Percentiles rank a stretch among this genome's conserved stretches.
phyloP scores from a whole-genome alignment of 2,329 filamentous ascomycete species.

The Ramularia collo-cygni region DNA sequence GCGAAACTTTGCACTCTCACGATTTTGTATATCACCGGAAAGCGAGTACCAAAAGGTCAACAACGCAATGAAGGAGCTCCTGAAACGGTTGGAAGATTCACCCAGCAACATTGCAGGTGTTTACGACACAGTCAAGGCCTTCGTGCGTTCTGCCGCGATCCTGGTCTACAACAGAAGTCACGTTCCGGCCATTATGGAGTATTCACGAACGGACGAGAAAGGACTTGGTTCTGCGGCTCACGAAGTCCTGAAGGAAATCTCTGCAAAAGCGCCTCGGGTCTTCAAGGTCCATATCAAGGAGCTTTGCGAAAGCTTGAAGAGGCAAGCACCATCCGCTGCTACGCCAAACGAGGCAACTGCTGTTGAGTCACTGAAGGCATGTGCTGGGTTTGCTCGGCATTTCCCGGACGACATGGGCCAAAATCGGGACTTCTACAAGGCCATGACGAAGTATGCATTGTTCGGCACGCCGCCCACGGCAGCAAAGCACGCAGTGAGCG shows the following conservation, averaged over 20 bases:
- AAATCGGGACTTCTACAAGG: constrained; percentile 72
- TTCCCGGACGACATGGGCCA: constrained; percentile 77
- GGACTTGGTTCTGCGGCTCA: constrained; percentile 73
- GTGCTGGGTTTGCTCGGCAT: constrained; percentile 80
- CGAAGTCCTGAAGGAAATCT: constrained; percentile 87
- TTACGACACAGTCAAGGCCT: constrained; percentile 70
- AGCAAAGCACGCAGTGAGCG: constrained; percentile 89
- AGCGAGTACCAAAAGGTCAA: constrained; percentile 89
- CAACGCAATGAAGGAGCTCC: constrained; percentile 83
- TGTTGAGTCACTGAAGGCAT: constrained; percentile 90
- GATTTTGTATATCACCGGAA: constrained; percentile 75
- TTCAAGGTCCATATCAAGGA: constrained; percentile 91
- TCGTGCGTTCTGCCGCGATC: constrained; percentile 76
- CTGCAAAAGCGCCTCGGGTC: constrained; percentile 77
- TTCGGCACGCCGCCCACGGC: constrained; percentile 74
- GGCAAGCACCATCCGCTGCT: constrained; percentile 66
- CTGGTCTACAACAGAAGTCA: constrained; percentile 93
- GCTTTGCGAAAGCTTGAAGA: constrained; percentile 77
- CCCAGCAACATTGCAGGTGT: constrained; percentile 53
- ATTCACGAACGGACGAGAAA: constrained; percentile 74
- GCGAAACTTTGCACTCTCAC: constrained; percentile 79
- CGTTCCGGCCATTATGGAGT: constrained; percentile 80
- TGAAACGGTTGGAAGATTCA: constrained; percentile 58
- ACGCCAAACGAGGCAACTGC: constrained; percentile 63
- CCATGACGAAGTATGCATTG: constrained; percentile 74